These are phyloP conservation scores for Silene vulgaris DNA, from an alignment of 179 eudicot genomes.

Conservation along the genomic window DNA sequence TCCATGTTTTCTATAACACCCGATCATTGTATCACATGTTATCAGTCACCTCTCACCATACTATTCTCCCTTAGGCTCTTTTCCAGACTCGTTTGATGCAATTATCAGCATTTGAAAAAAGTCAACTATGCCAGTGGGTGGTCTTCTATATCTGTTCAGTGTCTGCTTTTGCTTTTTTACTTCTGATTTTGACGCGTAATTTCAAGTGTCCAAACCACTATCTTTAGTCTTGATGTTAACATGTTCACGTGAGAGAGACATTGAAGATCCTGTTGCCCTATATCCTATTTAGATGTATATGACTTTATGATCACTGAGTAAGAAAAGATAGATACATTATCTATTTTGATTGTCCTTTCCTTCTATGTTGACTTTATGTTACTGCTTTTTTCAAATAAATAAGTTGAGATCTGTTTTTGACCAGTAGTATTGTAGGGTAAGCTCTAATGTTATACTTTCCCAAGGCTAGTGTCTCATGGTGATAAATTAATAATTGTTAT, in stretches of 20 bases:
- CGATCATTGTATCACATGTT: not conserved
- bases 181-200: slow-evolving; percentile 2
- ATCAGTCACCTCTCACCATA: not conserved
- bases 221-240: not conserved
- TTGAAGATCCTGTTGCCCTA: not conserved
- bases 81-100: not conserved
- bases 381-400: not conserved
- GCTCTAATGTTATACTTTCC: not conserved
- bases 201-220: not conserved
- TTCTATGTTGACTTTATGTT: not conserved
- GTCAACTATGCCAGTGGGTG: not conserved
- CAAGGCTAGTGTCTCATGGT: not conserved
- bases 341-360: not conserved
- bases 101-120: not conserved
- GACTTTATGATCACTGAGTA: not conserved
- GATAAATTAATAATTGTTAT: slow-evolving; percentile 25
- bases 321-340: not conserved
- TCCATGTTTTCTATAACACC: not conserved
- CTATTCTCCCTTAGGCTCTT: not conserved
- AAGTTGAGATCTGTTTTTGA: not conserved
- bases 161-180: not conserved
- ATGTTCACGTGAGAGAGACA: not conserved
- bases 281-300: not conserved
- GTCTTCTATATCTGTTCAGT: not conserved
- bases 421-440: not conserved